Base-by-base conservation (phyloP, 352 stramenopile species). In the Pythium volutum region DNA sequence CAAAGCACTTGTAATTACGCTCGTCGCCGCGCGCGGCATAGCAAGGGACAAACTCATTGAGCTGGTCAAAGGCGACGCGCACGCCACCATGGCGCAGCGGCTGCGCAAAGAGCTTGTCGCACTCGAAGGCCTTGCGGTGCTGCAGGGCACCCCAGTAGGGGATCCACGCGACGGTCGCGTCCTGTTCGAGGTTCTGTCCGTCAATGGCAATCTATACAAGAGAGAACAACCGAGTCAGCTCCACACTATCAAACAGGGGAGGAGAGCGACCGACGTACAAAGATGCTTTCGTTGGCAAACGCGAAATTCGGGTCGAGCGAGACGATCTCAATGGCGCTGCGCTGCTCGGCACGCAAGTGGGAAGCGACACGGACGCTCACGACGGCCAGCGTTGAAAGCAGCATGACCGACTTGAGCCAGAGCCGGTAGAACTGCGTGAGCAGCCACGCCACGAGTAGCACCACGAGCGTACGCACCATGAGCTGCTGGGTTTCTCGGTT, bases 251-350 rank as follows among this genome's bases (percentile, higher is more conserved):
- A n/a, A 46, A 12, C 18, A 20, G n/a, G 18, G 27, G 16, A 48
- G 10, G 18, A 16, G 7, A 36, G n/a, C 10, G 27, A 46, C 4
- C 14, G 12, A 62, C 84, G 60, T 73, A 94, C 84, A 49, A 92
- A 90, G 48, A 92, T 91, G 49, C 62, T 81, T 57, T 94, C 84
- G 67, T 94, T 94, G 20, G 74, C 81, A 27, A 91, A 92, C 36
- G 84, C 84, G 53, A 92, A 90, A 6, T 60, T 73, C 43, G 84
- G 84, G 59, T 94, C 84, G 16, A 94, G 67, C 10, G 84, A 77
- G 29, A 73, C 69, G 38, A 94, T 88, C 63, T 84, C 66, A 39
- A 93, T 73, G 29, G 79, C 70, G 16, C 70, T 68, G 64, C 67
- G 79, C 36, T 84, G 71, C 34, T 85, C 71, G n/a, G 73, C 64